A percentile compares a stretch with the other conserved stretches of the same genome.
Evolutionary conservation across 169 alveolate species (phyloP).

Genomic region (Toxoplasma gondii): DNA sequence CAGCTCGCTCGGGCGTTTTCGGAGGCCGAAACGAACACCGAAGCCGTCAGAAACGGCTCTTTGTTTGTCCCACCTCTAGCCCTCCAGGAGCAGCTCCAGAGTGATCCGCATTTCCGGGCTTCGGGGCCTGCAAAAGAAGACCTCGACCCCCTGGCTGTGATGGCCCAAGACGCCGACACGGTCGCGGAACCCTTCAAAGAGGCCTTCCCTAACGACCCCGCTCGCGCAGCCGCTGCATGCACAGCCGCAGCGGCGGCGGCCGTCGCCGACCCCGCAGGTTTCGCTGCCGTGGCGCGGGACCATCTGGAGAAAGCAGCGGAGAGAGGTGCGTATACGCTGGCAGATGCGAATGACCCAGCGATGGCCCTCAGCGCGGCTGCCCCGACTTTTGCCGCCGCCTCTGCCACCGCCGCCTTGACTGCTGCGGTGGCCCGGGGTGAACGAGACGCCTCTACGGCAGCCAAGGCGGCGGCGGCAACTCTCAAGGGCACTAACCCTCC

Average conservation of each 20-base stretch:
- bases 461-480: conserved; percentile 4
- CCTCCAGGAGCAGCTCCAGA: neutral
- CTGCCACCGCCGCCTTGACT: neutral
- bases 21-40: neutral
- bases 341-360: neutral
- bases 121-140: neutral
- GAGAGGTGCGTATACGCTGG: conserved; percentile 5
- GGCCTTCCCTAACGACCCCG: conserved; percentile 23
- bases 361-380: conserved; percentile 15
- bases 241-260: conserved; percentile 32
- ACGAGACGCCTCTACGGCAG: neutral
- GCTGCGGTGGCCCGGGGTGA: neutral
- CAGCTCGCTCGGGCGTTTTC: neutral
- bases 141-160: neutral
- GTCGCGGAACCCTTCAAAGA: conserved; percentile 30
- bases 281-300: conserved; percentile 24
- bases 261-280: neutral
- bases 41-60: neutral
- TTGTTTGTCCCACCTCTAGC: conserved; percentile 3
- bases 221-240: conserved; percentile 36
- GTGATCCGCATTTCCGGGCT: neutral
- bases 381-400: neutral
- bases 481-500: neutral
- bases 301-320: conserved; percentile 17
- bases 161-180: neutral